Percentiles rank a stretch among this genome's conserved stretches.
Evolutionary conservation across 1,139 yeast genomes (phyloP).

Genomic region (Saccharomyces hybrid): DNA sequence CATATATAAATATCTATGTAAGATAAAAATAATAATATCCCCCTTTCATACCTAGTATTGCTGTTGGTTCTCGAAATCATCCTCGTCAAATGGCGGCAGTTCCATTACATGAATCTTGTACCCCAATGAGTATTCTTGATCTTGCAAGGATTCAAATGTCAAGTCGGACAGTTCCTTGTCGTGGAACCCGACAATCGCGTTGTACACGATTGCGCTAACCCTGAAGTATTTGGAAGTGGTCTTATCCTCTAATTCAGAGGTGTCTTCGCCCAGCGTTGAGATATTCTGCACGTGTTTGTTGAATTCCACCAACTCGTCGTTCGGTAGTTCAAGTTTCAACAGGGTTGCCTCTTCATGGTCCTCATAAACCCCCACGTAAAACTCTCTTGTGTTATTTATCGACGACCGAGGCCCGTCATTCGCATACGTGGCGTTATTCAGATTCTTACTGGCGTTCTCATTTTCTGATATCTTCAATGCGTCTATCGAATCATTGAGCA

Average conservation of each 20-base stretch:
- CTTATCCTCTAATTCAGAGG: conserved; percentile 1
- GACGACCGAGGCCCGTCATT: conserved; percentile 2
- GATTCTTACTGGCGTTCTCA: conserved; percentile 7
- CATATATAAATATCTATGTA: not conserved
- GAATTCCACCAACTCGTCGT: not conserved
- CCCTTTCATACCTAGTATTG: not conserved
- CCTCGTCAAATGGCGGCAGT: conserved; percentile 22
- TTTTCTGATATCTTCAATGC: conserved; percentile 4
- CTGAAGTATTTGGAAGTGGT: conserved; percentile 3
- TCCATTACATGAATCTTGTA: conserved; percentile 21
- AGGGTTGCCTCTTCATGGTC: conserved; percentile 22
- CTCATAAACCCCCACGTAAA: conserved; percentile 32
- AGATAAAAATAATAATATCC: conserved; percentile 1
- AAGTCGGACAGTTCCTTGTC: conserved; percentile 25
- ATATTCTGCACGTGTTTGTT: conserved; percentile 2
- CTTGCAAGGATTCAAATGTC: conserved; percentile 20
- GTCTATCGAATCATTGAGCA: conserved; percentile 2
- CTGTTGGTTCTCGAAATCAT: conserved; percentile 3
- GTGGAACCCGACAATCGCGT: conserved; percentile 29
- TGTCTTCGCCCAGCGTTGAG: not conserved
- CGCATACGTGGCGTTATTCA: not conserved
- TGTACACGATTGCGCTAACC: conserved; percentile 21
- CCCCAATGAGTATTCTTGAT: conserved; percentile 27
- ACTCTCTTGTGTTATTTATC: conserved; percentile 26
- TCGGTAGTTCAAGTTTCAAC: conserved; percentile 10